phyloP scores from a whole-genome alignment of 768 basidiomycete species.

The Russula griseocarnosa region DNA sequence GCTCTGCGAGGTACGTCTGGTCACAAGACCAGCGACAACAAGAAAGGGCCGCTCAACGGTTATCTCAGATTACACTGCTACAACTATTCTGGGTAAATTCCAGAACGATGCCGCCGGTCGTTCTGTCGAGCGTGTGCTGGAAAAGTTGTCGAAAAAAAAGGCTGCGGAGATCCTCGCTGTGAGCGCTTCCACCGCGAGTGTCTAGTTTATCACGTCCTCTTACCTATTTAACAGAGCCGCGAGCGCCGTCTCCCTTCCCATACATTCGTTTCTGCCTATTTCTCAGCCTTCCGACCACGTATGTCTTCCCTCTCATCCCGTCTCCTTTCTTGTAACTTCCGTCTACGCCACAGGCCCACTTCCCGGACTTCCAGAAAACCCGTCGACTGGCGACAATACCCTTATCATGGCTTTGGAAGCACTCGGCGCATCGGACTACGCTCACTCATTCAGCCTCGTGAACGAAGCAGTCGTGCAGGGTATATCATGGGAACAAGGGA shows the following conservation, averaged over 20 bases:
- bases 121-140: conserved; percentile 89
- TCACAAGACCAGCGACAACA: background rate
- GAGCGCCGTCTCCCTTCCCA: conserved; percentile 81
- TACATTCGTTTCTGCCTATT: conserved; percentile 93
- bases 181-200: conserved; percentile 27
- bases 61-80: conserved; percentile 84
- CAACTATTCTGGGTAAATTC: conserved; percentile 92
- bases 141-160: conserved; percentile 69
- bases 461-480: conserved; percentile 87
- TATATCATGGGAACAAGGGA: conserved; percentile 66
- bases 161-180: conserved; percentile 70
- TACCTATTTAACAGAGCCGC: conserved; percentile 46
- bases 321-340: conserved; percentile 10
- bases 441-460: conserved; percentile 71
- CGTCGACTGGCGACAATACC: conserved; percentile 79
- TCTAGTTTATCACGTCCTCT: background rate
- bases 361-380: conserved; percentile 68
- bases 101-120: conserved; percentile 72
- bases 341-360: conserved; percentile 46
- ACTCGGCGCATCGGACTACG: conserved; percentile 77
- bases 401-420: conserved; percentile 78
- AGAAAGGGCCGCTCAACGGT: background rate
- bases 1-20: conserved; percentile 65
- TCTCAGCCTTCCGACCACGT: conserved; percentile 93
- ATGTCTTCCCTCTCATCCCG: conserved; percentile 33